Evolutionary conservation across 805 yeast species (phyloP).

Genomic region (Saturnispora saitoi): DNA sequence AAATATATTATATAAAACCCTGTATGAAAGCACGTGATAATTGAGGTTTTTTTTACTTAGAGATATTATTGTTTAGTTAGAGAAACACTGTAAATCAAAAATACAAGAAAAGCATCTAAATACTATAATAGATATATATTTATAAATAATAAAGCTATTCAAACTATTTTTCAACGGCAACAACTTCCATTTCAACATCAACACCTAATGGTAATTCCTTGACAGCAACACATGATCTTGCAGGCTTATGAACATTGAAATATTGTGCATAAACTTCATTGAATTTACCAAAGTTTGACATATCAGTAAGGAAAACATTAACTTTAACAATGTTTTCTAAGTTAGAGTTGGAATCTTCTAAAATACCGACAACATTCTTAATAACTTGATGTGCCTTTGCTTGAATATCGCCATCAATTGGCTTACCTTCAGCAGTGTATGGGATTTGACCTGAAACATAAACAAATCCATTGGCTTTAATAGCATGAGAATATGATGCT

Average conservation of each 20-base stretch:
- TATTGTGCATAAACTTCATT: slow-evolving; percentile 77
- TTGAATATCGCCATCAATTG: slow-evolving; percentile 66
- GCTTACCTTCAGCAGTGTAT: slow-evolving; percentile 71
- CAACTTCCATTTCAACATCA: slow-evolving; percentile 82
- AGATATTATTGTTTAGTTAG: no score
- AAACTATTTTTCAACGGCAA: slow-evolving; percentile 60
- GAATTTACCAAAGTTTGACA: slow-evolving; percentile 75
- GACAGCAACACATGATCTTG: slow-evolving; percentile 97
- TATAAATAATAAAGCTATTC: no score
- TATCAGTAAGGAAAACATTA: slow-evolving; percentile 85
- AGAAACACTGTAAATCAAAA: no score
- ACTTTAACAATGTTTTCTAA: slow-evolving; percentile 80
- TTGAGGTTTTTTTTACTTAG: no score
- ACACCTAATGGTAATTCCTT: slow-evolving; percentile 82
- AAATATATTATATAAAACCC: not conserved
- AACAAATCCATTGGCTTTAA: slow-evolving; percentile 81
- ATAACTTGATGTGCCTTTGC: slow-evolving; percentile 73
- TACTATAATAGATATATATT: no score
- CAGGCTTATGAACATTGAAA: slow-evolving; percentile 77
- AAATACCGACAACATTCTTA: slow-evolving; percentile 58
- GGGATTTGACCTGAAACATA: slow-evolving; percentile 96
- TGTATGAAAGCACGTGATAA: slow-evolving; percentile 2
- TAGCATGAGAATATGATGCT: slow-evolving; percentile 93
- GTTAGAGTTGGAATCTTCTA: slow-evolving; percentile 79
- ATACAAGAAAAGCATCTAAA: no score